phyloP scores from a whole-genome alignment of 2,329 filamentous ascomycete species.

The Beauveria rudraprayagi region DNA sequence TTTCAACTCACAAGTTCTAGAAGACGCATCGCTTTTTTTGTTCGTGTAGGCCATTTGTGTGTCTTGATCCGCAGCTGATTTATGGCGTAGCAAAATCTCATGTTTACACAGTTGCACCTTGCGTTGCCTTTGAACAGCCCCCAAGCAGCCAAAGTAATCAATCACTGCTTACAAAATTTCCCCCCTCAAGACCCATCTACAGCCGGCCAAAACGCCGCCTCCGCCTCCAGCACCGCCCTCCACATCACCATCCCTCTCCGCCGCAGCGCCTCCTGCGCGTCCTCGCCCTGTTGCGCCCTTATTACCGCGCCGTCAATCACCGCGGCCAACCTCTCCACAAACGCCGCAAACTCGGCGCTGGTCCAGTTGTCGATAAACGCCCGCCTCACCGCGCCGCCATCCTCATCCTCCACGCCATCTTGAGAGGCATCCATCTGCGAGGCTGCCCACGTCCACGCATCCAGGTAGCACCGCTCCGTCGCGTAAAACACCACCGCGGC shows the following conservation, averaged over 20 bases:
- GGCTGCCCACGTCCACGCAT: conserved; percentile 49
- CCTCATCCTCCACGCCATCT: conserved; percentile 20
- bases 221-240: conserved; percentile 45
- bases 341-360: conserved; percentile 48
- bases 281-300: conserved; percentile 25
- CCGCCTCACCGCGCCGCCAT: conserved; percentile 55
- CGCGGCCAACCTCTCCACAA: conserved; percentile 47
- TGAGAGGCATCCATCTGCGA: conserved; percentile 23
- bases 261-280: conserved; percentile 23
- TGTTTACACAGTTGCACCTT: too few species aligned
- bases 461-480: conserved; percentile 59
- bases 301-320: conserved; percentile 49
- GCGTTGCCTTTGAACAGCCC: too few species aligned
- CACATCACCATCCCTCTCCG: conserved; percentile 36
- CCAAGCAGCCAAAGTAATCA: too few species aligned
- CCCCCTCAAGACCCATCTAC: conserved; percentile 14
- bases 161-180: too few species aligned
- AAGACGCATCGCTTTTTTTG: too few species aligned
- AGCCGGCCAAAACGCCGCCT: conserved; percentile 51
- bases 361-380: conserved; percentile 66
- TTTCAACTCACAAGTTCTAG: too few species aligned
- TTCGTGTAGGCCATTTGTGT: too few species aligned
- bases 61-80: too few species aligned
- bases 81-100: too few species aligned
- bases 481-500: conserved; percentile 68